These are phyloP conservation scores for Dioszegia aurantiaca DNA, from an alignment of 768 basidiomycete genomes.

Conservation along the genomic window DNA sequence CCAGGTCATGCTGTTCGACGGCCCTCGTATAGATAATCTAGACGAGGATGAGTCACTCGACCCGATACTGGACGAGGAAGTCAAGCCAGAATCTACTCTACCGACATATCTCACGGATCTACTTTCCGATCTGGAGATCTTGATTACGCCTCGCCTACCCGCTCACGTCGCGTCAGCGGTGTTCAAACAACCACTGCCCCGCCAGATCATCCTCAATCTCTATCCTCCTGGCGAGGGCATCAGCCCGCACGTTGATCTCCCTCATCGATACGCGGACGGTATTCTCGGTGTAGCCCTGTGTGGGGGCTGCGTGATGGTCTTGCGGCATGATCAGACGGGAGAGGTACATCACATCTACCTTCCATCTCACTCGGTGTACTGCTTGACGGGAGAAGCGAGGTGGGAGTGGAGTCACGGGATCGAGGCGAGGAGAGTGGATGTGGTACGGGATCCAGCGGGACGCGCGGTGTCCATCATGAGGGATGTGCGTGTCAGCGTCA, in stretches of 20 bases:
- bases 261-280: slow-evolving; percentile 78
- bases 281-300: slow-evolving; percentile 83
- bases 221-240: slow-evolving; percentile 90
- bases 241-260: slow-evolving; percentile 78
- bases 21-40: slow-evolving; percentile 14
- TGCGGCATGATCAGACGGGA: slow-evolving; percentile 44
- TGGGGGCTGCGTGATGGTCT: slow-evolving; percentile 77
- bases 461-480: slow-evolving; percentile 32
- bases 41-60: not conserved
- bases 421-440: slow-evolving; percentile 61
- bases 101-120: no score
- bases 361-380: slow-evolving; percentile 70
- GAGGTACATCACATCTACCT: slow-evolving; percentile 59
- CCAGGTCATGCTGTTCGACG: slow-evolving; percentile 84
- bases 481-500: slow-evolving; percentile 64
- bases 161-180: slow-evolving; percentile 54
- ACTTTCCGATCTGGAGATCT: no score
- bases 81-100: slow-evolving; percentile 53
- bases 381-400: slow-evolving; percentile 75
- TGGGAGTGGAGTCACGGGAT: slow-evolving; percentile 91
- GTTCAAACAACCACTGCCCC: slow-evolving; percentile 55
- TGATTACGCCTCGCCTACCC: slow-evolving; percentile 59
- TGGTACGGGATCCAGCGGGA: slow-evolving; percentile 56
- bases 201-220: slow-evolving; percentile 86
- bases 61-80: not conserved